Conservation (phyloP, 1,139 yeast genomes). For the Geotrichum bryndzae region DNA sequence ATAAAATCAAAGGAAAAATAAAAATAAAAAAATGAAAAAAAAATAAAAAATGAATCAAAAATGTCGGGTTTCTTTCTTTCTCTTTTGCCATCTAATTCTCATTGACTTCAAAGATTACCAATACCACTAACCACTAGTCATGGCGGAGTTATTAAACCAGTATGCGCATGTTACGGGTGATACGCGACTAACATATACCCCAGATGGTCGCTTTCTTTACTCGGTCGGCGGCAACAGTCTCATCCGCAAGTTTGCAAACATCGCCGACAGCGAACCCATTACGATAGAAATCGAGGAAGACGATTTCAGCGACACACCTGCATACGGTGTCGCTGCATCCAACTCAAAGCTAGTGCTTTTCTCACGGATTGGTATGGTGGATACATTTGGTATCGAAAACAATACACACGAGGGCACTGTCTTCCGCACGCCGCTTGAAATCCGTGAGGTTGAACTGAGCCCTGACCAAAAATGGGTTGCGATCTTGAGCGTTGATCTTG, state of each 20-base stretch:
- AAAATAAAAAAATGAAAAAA: background rate
- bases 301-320: slow-evolving; percentile 19
- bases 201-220: slow-evolving; percentile 33
- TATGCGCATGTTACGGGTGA: slow-evolving; percentile 27
- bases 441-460: slow-evolving; percentile 1
- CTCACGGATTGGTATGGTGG: slow-evolving; percentile 20
- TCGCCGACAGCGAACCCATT: slow-evolving; percentile 28
- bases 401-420: background rate
- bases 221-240: slow-evolving; percentile 37
- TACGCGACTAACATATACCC: slow-evolving; percentile 34
- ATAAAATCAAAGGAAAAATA: background rate
- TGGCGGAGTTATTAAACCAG: slow-evolving; percentile 1
- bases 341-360: background rate
- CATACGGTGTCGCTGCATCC: background rate
- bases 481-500: slow-evolving; percentile 3
- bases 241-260: slow-evolving; percentile 34
- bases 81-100: background rate
- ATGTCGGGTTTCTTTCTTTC: background rate
- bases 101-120: background rate
- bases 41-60: background rate
- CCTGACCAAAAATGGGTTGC: background rate
- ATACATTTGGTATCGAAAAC: slow-evolving; percentile 16
- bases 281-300: slow-evolving; percentile 32
- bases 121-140: background rate
- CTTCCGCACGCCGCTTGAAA: background rate